A percentile compares a stretch with the other conserved stretches of the same genome.
phyloP scores from a whole-genome alignment of 2,329 filamentous ascomycete genomes.

The Calonectria honghensis region DNA sequence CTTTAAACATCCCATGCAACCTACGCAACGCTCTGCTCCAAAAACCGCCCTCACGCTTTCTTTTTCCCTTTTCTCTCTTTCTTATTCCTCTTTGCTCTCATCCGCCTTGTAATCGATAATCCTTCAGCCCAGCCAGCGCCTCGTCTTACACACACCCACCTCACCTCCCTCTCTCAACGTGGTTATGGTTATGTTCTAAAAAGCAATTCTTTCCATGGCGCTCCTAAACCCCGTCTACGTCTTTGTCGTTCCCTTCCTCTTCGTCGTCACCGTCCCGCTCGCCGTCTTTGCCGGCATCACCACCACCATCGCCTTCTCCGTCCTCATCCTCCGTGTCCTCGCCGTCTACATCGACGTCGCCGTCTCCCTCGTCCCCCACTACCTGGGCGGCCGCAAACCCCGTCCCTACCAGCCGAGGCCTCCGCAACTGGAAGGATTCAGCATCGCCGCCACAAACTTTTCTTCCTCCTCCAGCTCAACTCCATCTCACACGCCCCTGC shows the following conservation, averaged over 20 bases:
- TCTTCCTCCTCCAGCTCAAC: slow-evolving; percentile 46
- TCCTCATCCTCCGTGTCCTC: slow-evolving; percentile 76
- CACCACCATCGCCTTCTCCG: slow-evolving; percentile 75
- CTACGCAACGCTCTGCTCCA: slow-evolving; percentile 15
- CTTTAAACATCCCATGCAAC: slow-evolving; percentile 21
- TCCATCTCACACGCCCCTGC: slow-evolving; percentile 45
- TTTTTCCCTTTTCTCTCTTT: slow-evolving; percentile 29
- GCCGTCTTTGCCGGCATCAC: slow-evolving; percentile 78
- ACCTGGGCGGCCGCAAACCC: slow-evolving; percentile 66
- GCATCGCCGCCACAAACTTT: slow-evolving; percentile 36
- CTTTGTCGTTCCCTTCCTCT: slow-evolving; percentile 77
- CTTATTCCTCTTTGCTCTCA: slow-evolving; percentile 29
- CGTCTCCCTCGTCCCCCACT: slow-evolving; percentile 74
- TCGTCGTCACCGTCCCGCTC: slow-evolving; percentile 78
- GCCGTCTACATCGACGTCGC: slow-evolving; percentile 79
- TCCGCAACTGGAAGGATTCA: slow-evolving; percentile 23
- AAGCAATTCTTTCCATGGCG: slow-evolving; percentile 64
- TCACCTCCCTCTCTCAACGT: neutral
- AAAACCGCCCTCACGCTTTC: slow-evolving; percentile 18
- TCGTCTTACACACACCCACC: slow-evolving; percentile 33
- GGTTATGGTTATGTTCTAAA: slow-evolving; percentile 47
- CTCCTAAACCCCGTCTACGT: slow-evolving; percentile 73
- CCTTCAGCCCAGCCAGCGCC: slow-evolving; percentile 30
- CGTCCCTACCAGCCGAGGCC: slow-evolving; percentile 54
- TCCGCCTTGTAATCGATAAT: slow-evolving; percentile 23